Evolutionary conservation across 441 rosid species (phyloP).

Genomic region (Brassica hybrid): DNA sequence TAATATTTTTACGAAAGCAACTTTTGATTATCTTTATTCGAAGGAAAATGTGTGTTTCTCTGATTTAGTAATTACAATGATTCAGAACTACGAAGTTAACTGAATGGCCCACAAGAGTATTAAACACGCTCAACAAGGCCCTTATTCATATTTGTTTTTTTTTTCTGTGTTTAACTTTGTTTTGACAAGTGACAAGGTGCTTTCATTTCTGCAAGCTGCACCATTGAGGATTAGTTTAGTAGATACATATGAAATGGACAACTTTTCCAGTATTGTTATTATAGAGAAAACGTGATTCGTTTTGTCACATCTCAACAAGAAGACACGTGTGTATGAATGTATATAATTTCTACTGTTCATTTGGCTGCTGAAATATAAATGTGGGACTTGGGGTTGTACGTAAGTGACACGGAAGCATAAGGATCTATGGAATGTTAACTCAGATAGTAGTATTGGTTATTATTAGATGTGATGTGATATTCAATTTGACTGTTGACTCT

Average conservation of each 20-base stretch:
- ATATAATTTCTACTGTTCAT: slow-evolving; percentile 30
- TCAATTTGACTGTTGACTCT: slow-evolving; percentile 33
- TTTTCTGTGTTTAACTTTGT: not conserved
- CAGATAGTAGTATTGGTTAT: not conserved
- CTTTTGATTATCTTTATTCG: slow-evolving; percentile 6
- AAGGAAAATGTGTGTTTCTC: not conserved
- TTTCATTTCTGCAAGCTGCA: slow-evolving; percentile 5
- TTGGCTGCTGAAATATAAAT: slow-evolving; percentile 33
- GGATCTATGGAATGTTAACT: slow-evolving; percentile 18
- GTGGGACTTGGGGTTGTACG: slow-evolving; percentile 4
- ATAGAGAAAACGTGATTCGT: not conserved
- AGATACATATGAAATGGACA: not conserved
- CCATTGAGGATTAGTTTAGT: slow-evolving; percentile 8
- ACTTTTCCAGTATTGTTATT: not conserved
- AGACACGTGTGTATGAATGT: not conserved
- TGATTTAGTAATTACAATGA: not conserved
- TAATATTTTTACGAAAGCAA: slow-evolving; percentile 16
- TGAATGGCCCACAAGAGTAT: not conserved
- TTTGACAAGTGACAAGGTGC: slow-evolving; percentile 11
- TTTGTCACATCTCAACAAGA: slow-evolving; percentile 19
- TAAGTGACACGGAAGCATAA: slow-evolving; percentile 26
- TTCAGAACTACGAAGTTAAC: not conserved
- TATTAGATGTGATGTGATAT: slow-evolving; percentile 25
- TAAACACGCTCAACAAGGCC: not conserved
- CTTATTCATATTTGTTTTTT: not conserved